Evolutionary conservation across 192 early-diverging fungal species (phyloP).

Genomic region (Phlyctochytrium planicorne): DNA sequence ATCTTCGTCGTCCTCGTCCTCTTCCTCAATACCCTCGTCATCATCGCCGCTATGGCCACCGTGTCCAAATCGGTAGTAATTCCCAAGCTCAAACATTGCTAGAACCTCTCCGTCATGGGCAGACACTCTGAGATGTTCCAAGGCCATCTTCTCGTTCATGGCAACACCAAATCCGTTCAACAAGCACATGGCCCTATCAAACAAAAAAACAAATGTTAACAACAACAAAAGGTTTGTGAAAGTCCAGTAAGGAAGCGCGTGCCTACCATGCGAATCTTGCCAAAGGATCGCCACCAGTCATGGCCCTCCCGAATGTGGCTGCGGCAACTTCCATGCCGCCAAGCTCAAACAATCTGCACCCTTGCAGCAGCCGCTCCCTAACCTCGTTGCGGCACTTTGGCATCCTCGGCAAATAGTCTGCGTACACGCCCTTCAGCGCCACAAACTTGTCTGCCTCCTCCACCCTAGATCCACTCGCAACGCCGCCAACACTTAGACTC

Average conservation of each 20-base stretch:
- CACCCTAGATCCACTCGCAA: too few relatives aligned
- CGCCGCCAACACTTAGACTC: too few relatives aligned
- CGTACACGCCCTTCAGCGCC: not conserved
- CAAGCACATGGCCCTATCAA: not conserved
- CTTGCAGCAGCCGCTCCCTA: not conserved
- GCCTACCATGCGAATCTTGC: not conserved
- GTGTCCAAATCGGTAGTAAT: not conserved
- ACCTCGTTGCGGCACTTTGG: not conserved
- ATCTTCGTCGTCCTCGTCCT: constrained; percentile 1
- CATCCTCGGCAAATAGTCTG: not conserved
- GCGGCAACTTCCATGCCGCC: not conserved
- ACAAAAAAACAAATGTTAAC: not conserved
- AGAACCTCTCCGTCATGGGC: not conserved
- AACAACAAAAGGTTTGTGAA: not conserved
- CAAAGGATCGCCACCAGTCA: not conserved
- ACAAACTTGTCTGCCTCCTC: not conserved
- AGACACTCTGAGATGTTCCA: not conserved
- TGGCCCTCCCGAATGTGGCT: not conserved
- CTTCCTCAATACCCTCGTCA: not conserved
- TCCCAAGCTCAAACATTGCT: not conserved
- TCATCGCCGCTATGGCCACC: not conserved
- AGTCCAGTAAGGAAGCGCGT: not conserved
- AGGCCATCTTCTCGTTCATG: not conserved
- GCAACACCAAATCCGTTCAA: not conserved
- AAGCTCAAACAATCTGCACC: not conserved